Evolutionary conservation across 2,329 filamentous ascomycete species (phyloP).

Genomic region (Pseudocercospora eumusae): DNA sequence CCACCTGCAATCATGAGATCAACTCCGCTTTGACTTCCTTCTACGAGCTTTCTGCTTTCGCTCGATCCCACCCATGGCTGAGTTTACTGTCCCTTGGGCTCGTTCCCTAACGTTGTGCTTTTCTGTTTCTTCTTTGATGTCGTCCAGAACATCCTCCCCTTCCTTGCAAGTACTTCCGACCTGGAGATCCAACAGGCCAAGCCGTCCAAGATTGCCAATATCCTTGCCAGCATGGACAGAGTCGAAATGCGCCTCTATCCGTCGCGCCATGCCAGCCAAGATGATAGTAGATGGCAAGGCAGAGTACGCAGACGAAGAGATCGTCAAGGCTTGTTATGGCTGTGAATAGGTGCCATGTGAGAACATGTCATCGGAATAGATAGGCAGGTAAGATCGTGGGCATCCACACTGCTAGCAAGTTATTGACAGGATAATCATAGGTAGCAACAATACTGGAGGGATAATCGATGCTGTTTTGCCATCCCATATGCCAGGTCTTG

Average conservation of each 20-base stretch:
- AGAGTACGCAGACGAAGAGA: conserved; percentile 65
- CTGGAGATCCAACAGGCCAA: conserved; percentile 63
- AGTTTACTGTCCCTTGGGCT: conserved; percentile 40
- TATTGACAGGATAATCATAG: conserved; percentile 67
- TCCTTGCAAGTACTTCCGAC: conserved; percentile 53
- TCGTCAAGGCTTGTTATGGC: conserved; percentile 66
- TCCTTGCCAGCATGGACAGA: conserved; percentile 37
- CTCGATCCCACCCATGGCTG: conserved; percentile 19
- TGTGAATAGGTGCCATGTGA: conserved; percentile 70
- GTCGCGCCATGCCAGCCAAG: conserved; percentile 59
- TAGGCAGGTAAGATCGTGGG: conserved; percentile 67
- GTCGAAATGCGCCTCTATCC: conserved; percentile 60
- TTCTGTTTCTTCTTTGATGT: conserved; percentile 57
- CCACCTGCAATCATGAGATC: not conserved
- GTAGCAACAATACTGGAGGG: conserved; percentile 65
- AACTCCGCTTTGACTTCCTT: conserved; percentile 10
- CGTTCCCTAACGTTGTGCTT: conserved; percentile 56
- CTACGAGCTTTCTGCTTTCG: conserved; percentile 20
- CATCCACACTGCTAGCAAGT: conserved; percentile 63
- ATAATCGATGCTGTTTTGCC: conserved; percentile 60
- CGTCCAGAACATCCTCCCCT: conserved; percentile 56
- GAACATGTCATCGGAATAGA: conserved; percentile 66
- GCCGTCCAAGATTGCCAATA: conserved; percentile 46
- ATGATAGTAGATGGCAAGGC: conserved; percentile 61
- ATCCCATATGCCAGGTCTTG: conserved; percentile 49